Evolutionary conservation across 1,284 basidiomycete species (phyloP), one percentile per base, ranked within the genome.

Genomic region (Apiotrichum akiyoshidainum): DNA sequence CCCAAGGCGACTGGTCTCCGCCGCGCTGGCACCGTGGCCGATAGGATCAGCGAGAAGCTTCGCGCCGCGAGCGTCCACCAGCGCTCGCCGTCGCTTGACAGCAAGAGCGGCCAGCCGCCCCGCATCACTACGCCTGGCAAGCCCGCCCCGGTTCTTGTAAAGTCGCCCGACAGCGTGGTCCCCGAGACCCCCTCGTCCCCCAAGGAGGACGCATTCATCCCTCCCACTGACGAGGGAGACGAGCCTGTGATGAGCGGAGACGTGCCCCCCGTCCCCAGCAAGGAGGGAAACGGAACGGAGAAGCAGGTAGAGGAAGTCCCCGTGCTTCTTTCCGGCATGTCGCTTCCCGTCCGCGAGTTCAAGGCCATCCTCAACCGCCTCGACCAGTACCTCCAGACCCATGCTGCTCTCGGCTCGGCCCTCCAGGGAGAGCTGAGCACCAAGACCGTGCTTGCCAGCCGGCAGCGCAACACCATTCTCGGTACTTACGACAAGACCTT

Each of bases 401-500:
- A 65, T 42, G 66, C 70, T 6, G 72, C 77, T 1, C 70, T 73
- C 1, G 69, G 68, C 48, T 68, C 71, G 33, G 70, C 56, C 7
- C 52, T 48, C 21, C 49, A 54, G 17, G 44, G 57, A 10, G 59
- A 61, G 47, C 52, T 61, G 21, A 26, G 61, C 65, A 42, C 63
- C 84, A 89, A 72, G 40, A 71, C 80, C 86, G 58, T 84, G 81
- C 48, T 81, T 86, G 60, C 84, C 83, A 60, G 80, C 85, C 37
- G 83, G 87, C 59, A 87, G 85, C 64, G 69, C 52, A 86, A 90
- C 78, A 87, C 90, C 1, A 81, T 94, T 22, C 76, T 94, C n/a
- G 91, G 91, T 31, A 89, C 91, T 74, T 93, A 93, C 67, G 84
- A 86, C 46, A 87, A 90, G 65, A 88, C 88, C 60, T 92, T 92